Percentiles rank a stretch among this genome's conserved stretches.
Conservation (phyloP, 2,329 filamentous ascomycete species). For the Colletotrichum salicis region DNA sequence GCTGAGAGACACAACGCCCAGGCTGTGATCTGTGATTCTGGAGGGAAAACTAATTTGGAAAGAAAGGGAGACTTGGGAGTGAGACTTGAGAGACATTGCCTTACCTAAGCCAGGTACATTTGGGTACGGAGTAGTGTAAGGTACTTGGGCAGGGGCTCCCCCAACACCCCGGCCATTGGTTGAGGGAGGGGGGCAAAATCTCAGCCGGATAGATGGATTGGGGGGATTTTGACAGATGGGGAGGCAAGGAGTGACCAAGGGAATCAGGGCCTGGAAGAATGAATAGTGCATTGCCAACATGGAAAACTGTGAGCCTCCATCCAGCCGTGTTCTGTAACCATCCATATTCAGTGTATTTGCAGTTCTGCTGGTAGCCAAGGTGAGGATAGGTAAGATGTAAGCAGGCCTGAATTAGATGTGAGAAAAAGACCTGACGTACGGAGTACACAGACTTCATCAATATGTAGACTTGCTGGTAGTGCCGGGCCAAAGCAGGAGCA, state of each 20-base stretch:
- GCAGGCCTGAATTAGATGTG: not conserved
- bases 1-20: not conserved
- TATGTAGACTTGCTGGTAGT: not conserved
- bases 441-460: conserved; percentile 7
- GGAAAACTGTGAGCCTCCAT: conserved; percentile 3
- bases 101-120: not conserved
- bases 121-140: not conserved
- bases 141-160: conserved; percentile 36
- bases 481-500: not conserved
- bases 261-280: not conserved
- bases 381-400: not conserved
- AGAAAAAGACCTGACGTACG: not conserved
- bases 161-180: conserved; percentile 43
- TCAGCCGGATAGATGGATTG: conserved; percentile 18
- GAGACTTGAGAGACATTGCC: conserved; percentile 2
- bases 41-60: not conserved
- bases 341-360: not conserved
- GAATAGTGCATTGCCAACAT: conserved; percentile 8
- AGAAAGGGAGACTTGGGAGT: not conserved
- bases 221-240: not conserved
- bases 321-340: not conserved
- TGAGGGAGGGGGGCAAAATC: conserved; percentile 37
- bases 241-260: not conserved
- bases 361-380: not conserved
- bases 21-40: not conserved